Conservation (phyloP, 805 yeast genomes). For the Sugiyamaella lignohabitans region DNA sequence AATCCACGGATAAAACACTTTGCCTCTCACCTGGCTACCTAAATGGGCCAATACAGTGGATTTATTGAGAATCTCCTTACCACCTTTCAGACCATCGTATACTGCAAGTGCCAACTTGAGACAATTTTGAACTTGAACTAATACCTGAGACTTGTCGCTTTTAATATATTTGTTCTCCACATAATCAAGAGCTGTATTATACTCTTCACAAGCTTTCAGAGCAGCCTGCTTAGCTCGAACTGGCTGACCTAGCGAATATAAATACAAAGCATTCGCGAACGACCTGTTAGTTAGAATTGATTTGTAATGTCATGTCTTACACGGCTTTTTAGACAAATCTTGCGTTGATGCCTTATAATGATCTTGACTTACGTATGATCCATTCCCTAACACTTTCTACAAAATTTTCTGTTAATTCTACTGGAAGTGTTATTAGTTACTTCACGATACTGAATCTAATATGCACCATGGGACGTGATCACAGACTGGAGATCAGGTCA, state of each 20-base stretch:
- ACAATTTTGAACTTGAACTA: slow-evolving; percentile 1
- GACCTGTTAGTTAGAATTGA: not conserved
- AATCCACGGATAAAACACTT: slow-evolving; percentile 27
- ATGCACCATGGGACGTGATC: too few species aligned
- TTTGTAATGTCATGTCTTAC: too few species aligned
- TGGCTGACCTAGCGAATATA: slow-evolving; percentile 16
- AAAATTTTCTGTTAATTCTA: too few species aligned
- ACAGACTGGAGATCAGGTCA: too few species aligned
- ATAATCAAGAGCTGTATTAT: not conserved
- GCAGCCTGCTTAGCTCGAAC: slow-evolving; percentile 10
- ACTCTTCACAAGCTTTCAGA: slow-evolving; percentile 7
- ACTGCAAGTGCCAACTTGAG: slow-evolving; percentile 11
- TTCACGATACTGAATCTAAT: too few species aligned
- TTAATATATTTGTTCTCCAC: not conserved
- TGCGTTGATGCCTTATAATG: too few species aligned
- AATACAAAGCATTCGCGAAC: slow-evolving; percentile 12
- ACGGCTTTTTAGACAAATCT: too few species aligned
- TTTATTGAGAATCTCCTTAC: slow-evolving; percentile 1
- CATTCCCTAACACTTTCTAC: too few species aligned
- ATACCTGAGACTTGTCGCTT: not conserved
- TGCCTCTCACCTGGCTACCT: slow-evolving; percentile 27
- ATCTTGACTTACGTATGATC: too few species aligned
- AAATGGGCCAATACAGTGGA: slow-evolving; percentile 28
- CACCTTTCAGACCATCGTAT: slow-evolving; percentile 19
- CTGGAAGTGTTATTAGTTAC: too few species aligned